Base-by-base conservation (phyloP, 768 basidiomycete genomes). In the Trametes sanguinea region DNA sequence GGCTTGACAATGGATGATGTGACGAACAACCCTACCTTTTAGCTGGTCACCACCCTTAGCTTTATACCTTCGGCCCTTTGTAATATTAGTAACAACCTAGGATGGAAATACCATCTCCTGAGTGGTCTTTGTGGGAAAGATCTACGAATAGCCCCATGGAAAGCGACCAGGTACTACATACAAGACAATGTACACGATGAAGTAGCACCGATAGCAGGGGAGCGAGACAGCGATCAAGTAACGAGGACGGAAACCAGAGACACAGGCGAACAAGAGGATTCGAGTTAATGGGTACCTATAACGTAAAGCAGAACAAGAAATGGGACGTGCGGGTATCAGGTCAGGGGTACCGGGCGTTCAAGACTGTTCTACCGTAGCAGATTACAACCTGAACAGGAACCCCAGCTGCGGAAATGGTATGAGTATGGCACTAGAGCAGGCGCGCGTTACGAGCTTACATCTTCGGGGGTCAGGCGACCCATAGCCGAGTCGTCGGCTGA, bases 381-480 rank as follows among this genome's bases (percentile, higher is more conserved):
- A 55, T 70, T 81, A 67, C 67, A 85, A 81, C 69, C 83, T 80
- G 72, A 86, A 86, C 55, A 86, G 70, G 73, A 86, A 85, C 8
- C 81, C 74, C 59, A 86, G 77, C 84, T 86, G 67, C 14, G 6
- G 35, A 43, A 27, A 22, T 6, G 6, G 6, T 2, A 6, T 27
- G 14, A 13, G 27, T 14, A 22, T 22, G 22, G 27, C 6, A 50
- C 14, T 11, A 50, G 30, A 33, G 29, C 43, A n/a, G 10, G 11
- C 2, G 30, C 11, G 13, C 30, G 9, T 30, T 32, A n/a, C 11
- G 6, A 5, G 72, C 75, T 65, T 63, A 78, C 76, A 64, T 91
- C 89, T 68, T 88, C 92, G 0, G 94, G 91, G 4, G 95, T 96
- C 71, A 98, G 75, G 60, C 94, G 85, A 27, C 95, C 95, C 90